phyloP scores from a whole-genome alignment of 768 basidiomycete species.

The Punctularia strigosozonata region DNA sequence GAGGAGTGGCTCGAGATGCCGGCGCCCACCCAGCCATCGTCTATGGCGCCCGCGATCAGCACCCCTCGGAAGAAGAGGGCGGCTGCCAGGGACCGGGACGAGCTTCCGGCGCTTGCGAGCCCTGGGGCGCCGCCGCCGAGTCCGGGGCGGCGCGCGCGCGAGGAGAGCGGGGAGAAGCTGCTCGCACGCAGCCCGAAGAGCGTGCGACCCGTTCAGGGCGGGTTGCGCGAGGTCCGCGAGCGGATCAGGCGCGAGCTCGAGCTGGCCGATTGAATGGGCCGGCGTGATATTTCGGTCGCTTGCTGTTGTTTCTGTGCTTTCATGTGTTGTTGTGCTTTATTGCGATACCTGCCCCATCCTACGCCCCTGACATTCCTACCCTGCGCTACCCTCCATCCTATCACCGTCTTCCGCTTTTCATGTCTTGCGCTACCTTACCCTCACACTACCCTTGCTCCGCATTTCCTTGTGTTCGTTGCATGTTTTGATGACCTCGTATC shows the following conservation, averaged over 20 bases:
- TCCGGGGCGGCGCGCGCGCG: constrained; percentile 27
- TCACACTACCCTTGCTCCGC: too few species aligned
- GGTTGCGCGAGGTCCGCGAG: constrained; percentile 70
- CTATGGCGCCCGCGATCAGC: too few species aligned
- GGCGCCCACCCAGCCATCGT: constrained; percentile 20
- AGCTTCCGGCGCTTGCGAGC: constrained; percentile 35
- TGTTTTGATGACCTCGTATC: not conserved
- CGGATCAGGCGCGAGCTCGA: constrained; percentile 73
- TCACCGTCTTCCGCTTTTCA: too few species aligned
- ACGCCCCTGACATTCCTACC: too few species aligned
- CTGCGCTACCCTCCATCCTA: too few species aligned
- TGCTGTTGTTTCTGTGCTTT: constrained; percentile 2
- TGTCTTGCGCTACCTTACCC: too few species aligned
- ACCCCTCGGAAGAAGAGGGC: too few species aligned
- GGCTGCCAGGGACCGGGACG: too few species aligned
- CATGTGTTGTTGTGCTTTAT: constrained; percentile 4
- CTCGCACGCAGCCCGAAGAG: constrained; percentile 59
- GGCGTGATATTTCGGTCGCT: too few species aligned
- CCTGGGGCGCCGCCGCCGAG: constrained; percentile 32
- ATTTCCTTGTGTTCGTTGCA: not conserved
- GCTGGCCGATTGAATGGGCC: constrained; percentile 40
- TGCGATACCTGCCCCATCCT: too few species aligned
- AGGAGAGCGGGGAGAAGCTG: constrained; percentile 50
- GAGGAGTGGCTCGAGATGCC: constrained; percentile 53
- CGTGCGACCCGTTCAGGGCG: constrained; percentile 60